Conservation (phyloP, 208 protist species). For the Leishmania tropica region DNA sequence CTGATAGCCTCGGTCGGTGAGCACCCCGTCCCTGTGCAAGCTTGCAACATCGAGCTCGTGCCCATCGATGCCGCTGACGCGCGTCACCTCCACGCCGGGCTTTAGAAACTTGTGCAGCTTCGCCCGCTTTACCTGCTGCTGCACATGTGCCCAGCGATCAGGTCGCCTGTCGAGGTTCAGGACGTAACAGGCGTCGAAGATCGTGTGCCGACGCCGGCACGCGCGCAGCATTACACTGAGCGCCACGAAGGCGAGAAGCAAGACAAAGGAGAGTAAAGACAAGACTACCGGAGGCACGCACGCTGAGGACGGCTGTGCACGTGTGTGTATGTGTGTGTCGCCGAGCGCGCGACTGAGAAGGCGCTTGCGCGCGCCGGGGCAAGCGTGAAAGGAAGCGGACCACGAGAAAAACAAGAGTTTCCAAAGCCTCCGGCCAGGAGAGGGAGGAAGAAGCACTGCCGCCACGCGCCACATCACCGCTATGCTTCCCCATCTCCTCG, state of each 20-base stretch:
- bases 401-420: background rate
- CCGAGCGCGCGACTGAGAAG: background rate
- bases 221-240: slow-evolving; percentile 40
- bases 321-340: background rate
- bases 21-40: slow-evolving; percentile 45
- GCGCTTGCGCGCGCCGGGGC: background rate
- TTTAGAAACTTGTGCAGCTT: slow-evolving; percentile 59
- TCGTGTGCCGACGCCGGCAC: slow-evolving; percentile 24
- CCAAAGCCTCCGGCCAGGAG: background rate
- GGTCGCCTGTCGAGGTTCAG: slow-evolving; percentile 88
- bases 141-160: slow-evolving; percentile 79
- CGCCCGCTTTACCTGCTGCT: slow-evolving; percentile 61
- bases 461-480: background rate
- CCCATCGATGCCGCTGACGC: slow-evolving; percentile 82
- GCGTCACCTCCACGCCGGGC: slow-evolving; percentile 48
- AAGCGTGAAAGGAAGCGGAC: background rate
- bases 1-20: slow-evolving; percentile 77
- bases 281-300: background rate
- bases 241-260: background rate
- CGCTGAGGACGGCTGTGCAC: background rate
- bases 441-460: background rate
- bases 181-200: slow-evolving; percentile 92
- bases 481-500: background rate
- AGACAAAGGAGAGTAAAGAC: background rate
- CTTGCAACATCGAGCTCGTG: slow-evolving; percentile 51